Base-by-base conservation (phyloP, 1,284 basidiomycete species). In the Farysia itapuensis region DNA sequence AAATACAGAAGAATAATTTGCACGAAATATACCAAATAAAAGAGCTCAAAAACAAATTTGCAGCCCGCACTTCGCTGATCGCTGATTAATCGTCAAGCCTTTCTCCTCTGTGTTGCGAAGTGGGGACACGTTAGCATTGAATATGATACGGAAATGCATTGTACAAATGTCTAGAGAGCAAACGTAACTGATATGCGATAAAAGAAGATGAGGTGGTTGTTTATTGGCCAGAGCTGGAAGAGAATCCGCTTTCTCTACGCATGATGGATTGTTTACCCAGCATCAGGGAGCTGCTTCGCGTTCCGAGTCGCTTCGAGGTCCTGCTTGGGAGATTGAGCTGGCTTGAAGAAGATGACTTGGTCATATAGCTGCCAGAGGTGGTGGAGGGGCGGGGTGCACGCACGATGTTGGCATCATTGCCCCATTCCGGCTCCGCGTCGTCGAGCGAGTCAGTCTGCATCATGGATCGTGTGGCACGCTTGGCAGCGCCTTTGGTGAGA, bases 401-500 rank as follows among this genome's bases (percentile, higher is more conserved):
- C 8, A 60, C 43, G n/a, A 60, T 36, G 26, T 47, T 43, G 13
- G 57, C 58, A 20, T 61, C 58, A 22, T 61, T 61, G 12, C 58
- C 58, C 58, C 58, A 61, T 15, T 61, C 58, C 7, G 58, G 58
- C 26, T 61, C 58, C 15, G 37, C 44, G 22, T 61, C 58, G 23
- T 61, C 51, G 5, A 56, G 41, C 13, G 35, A 46, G 7, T 59
- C 56, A 28, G 26, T 28, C 26, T 28, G 26, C 9, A 11, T 28
- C 11, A 11, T 9, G 12, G 31, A 9, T 8, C 11, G 8, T 9
- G 9, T 9, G 31, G 31, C 11, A 9, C 35, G 15, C 4, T 13
- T 4, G 4, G 38, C 23, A 3, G 28, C 36, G 1, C 32, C 26
- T 5, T 20, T 28, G 3, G 50, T 24, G 1, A 61, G 34, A 14